phyloP scores from a whole-genome alignment of 768 basidiomycete genomes.

The Sporobolomyces roseus region DNA sequence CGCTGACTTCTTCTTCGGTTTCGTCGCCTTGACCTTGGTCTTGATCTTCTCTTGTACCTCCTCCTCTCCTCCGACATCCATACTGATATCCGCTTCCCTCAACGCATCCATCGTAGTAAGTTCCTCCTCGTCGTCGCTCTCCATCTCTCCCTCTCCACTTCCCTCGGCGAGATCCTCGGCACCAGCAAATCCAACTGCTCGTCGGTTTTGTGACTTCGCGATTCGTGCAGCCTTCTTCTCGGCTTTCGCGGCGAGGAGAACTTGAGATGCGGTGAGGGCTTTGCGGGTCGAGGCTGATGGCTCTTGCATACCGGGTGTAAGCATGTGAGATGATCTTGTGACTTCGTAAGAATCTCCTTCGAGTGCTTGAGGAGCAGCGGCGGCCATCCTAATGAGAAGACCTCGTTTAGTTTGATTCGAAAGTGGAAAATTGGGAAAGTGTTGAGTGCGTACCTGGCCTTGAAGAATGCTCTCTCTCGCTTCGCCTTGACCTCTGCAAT shows the following conservation, averaged over 20 bases:
- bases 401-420: not conserved
- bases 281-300: slow-evolving; percentile 40
- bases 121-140: slow-evolving; percentile 40
- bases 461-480: slow-evolving; percentile 93
- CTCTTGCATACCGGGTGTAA: slow-evolving; percentile 38
- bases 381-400: slow-evolving; percentile 39
- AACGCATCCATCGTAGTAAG: slow-evolving; percentile 30
- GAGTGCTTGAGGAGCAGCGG: slow-evolving; percentile 37
- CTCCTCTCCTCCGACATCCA: slow-evolving; percentile 32
- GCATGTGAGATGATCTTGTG: slow-evolving; percentile 41
- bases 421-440: not conserved
- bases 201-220: slow-evolving; percentile 23
- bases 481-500: slow-evolving; percentile 84
- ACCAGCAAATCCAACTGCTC: slow-evolving; percentile 36
- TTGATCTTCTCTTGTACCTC: slow-evolving; percentile 41
- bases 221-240: slow-evolving; percentile 42
- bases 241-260: slow-evolving; percentile 37
- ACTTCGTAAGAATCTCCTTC: slow-evolving; percentile 44
- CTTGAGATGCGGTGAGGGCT: slow-evolving; percentile 40
- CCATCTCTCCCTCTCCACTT: slow-evolving; percentile 21
- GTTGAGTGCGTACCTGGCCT: slow-evolving; percentile 57
- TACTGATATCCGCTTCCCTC: slow-evolving; percentile 33
- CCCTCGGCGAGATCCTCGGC: slow-evolving; percentile 37
- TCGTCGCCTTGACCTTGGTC: slow-evolving; percentile 36
- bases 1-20: slow-evolving; percentile 28